Base-by-base conservation (phyloP, 345 rosid species). In the Rubroshorea leprosula region DNA sequence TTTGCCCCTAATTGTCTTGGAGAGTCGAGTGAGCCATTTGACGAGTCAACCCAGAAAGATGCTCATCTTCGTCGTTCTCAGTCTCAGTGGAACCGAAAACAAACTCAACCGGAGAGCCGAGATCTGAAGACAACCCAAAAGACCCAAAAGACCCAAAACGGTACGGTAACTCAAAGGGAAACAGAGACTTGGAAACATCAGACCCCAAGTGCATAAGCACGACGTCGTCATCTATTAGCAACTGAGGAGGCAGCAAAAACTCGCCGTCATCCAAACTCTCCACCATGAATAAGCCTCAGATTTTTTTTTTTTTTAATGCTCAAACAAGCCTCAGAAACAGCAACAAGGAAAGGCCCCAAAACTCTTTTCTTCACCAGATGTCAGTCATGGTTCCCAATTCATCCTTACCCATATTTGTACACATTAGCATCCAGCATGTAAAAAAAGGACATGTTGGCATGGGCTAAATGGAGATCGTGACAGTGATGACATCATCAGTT, bases 171-270 rank as follows among this genome's bases (percentile, higher is more conserved):
- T n/a, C n/a, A n/a, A n/a, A n/a, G n/a, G n/a, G 71, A 9, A 63
- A 46, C 48, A 68, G 21, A 23, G 62, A 39, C 58, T 57, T 68
- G 18, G 65, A 10, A 24, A 41, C 45, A 6, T 75, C 74, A 47
- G 55, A 13, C 14, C 75, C 86, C 25, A 64, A 10, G 53, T 75
- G 66, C 14, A 71, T 27, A 27, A 27, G 31, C 31, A 27, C 8
- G 8, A 3, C 90, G 9, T 86, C 86, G 69, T 84, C 96, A 68
- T 84, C 97, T 1, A 77, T 63, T 1, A 89, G 83, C 60, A 92
- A 86, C 80, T 78, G 71, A 0, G 90, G 69, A 2, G 93, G 98
- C 51, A 92, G 80, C 83, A 82, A 80, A 58, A 78, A 83, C 84
- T 80, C 89, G 1, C 80, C 93, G 64, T 84, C 86, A 60, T 84